Evolutionary conservation across 75 land plant species (phyloP).

Genomic region (Cupressus sempervirens): DNA sequence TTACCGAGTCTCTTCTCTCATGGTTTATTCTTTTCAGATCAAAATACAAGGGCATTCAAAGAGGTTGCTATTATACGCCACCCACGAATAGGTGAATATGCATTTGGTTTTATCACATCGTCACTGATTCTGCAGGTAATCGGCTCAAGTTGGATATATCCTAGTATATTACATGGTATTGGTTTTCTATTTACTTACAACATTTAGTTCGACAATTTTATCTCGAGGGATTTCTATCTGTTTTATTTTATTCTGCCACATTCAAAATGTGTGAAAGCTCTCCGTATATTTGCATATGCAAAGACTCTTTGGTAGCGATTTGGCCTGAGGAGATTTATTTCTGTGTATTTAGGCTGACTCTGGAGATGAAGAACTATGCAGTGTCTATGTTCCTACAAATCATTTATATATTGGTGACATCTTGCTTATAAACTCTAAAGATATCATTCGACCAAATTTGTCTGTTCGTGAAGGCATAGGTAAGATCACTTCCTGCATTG

Average conservation of each 20-base stretch:
- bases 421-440: conserved; percentile 62
- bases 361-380: conserved; percentile 85
- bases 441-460: conserved; percentile 71
- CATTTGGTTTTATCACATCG: conserved; percentile 84
- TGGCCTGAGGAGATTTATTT: not conserved
- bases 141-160: not conserved
- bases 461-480: conserved; percentile 89
- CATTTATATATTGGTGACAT: conserved; percentile 86
- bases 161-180: not conserved
- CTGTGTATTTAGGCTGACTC: conserved; percentile 35
- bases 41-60: conserved; percentile 78
- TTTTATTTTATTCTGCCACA: too few species aligned
- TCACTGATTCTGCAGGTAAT: conserved; percentile 60
- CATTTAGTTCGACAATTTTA: not conserved
- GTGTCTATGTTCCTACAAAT: conserved; percentile 85
- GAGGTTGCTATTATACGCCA: conserved; percentile 83
- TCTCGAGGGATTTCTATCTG: not conserved
- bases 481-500: conserved; percentile 14
- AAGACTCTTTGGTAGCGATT: not conserved
- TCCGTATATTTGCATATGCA: not conserved
- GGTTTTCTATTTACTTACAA: not conserved
- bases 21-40: conserved; percentile 38
- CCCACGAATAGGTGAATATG: conserved; percentile 85
- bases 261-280: not conserved
- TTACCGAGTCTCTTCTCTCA: not conserved